These are phyloP conservation scores for Ganoderma lingzhi DNA, from an alignment of 1,284 basidiomycete species.

Conservation along the genomic window DNA sequence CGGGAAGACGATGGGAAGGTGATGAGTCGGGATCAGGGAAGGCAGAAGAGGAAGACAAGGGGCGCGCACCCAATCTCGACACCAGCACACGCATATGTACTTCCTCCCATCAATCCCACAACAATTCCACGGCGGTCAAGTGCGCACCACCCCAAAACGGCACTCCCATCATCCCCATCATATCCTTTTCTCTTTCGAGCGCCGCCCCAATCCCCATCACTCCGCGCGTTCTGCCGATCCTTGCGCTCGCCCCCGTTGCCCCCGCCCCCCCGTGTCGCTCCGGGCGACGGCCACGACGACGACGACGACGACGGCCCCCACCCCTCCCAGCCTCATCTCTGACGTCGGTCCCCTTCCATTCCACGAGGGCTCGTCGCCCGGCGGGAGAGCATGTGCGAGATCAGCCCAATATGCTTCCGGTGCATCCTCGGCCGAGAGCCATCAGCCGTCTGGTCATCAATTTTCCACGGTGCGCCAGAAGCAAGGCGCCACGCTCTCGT, in stretches of 20 bases:
- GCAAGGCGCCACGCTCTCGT: constrained; percentile 16
- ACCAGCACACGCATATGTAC: constrained; percentile 31
- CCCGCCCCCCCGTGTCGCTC: constrained; percentile 7
- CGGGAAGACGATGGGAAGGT: constrained; percentile 34
- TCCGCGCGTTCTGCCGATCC: constrained; percentile 27
- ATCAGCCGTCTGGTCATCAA: constrained; percentile 25
- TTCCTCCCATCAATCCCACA: constrained; percentile 24
- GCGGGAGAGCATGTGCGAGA: not conserved
- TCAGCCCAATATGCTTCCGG: constrained; percentile 16
- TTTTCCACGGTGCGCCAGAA: constrained; percentile 15
- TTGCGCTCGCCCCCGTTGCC: constrained; percentile 8
- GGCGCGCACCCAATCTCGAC: constrained; percentile 29
- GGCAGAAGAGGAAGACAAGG: constrained; percentile 26
- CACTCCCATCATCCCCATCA: constrained; percentile 27
- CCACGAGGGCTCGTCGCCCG: not conserved
- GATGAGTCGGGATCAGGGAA: constrained; percentile 32
- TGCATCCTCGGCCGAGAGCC: constrained; percentile 18
- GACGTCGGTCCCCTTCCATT: constrained; percentile 1
- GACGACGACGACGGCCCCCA: not conserved
- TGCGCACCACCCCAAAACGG: constrained; percentile 23
- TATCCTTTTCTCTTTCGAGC: constrained; percentile 9
- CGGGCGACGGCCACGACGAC: not conserved
- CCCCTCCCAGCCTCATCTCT: not conserved
- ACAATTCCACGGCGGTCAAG: constrained; percentile 26
- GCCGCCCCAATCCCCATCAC: constrained; percentile 23